Base-by-base conservation (phyloP, 306 rosid genomes). In the Vigna trinervia region DNA sequence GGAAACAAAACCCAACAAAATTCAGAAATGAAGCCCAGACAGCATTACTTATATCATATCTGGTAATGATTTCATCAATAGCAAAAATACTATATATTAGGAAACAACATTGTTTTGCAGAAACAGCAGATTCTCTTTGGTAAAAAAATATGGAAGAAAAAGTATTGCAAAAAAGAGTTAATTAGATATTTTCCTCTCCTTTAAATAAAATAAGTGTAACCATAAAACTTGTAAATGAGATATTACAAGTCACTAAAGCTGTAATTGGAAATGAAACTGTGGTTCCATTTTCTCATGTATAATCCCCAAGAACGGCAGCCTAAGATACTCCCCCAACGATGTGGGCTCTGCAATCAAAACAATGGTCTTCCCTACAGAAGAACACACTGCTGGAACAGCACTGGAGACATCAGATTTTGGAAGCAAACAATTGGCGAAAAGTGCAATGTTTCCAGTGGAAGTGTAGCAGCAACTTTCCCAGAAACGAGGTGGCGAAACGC, bases 391-490 rank as follows among this genome's bases (percentile, higher is more conserved):
- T 1, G 96, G 97, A 43, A 90, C 48, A 17, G 94, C 92, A 22
- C 80, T 36, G n/a, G 91, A 93, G 38, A 90, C 38, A 57, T 89
- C 86, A 0, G 94, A 82, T 7, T 84, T 86, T 12, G 94, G 96
- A 43, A 90, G 13, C 60, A 93, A 71, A 68, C 94, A 90, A 73
- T 93, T 90, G 5, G 97, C 97, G 6, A 90, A 80, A 64, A 86
- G 94, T 10, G 89, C 97, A 56, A 54, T 45, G 14, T 79, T 88
- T 43, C 82, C 71, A 0, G 84, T 68, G 4, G 88, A 75, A 26
- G 79, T 79, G 72, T 61, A 65, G 47, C 54, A 65, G 47, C 54
- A 66, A 74, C 82, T 82, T 56, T 80, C 88, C 90, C 84, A 80
- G 28, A 60, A 59, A 75, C 74, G 59, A 2, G 80, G 74, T 13